Evolutionary conservation across 352 stramenopile genomes (phyloP).

Genomic region (Pythium rishiriense): DNA sequence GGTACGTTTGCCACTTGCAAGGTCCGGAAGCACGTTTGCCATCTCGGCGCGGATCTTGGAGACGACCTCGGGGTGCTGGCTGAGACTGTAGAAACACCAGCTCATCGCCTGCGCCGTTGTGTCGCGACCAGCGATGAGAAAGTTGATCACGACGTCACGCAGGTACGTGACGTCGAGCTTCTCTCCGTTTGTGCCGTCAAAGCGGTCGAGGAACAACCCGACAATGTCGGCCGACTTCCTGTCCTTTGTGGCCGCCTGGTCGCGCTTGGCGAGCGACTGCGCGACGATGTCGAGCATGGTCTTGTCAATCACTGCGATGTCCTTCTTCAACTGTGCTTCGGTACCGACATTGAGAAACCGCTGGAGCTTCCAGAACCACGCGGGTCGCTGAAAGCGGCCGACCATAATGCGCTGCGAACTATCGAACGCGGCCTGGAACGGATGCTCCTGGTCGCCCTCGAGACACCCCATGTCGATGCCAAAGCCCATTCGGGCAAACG

Average conservation of each 20-base stretch:
- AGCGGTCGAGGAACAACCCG: conserved; percentile 48
- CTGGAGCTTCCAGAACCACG: conserved; percentile 51
- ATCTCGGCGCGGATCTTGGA: conserved; percentile 19
- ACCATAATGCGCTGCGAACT: conserved; percentile 6
- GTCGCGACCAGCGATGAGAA: conserved; percentile 73
- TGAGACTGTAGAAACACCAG: conserved; percentile 61
- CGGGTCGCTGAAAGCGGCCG: conserved; percentile 18
- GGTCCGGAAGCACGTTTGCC: background rate
- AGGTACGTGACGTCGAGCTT: conserved; percentile 43
- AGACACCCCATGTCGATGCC: conserved; percentile 23
- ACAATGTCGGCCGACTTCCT: conserved; percentile 34
- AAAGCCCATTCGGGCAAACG: conserved; percentile 32
- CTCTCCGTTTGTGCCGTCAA: conserved; percentile 17
- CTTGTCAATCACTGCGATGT: conserved; percentile 45
- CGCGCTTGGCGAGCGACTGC: conserved; percentile 32
- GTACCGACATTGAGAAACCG: conserved; percentile 33
- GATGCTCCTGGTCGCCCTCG: conserved; percentile 15
- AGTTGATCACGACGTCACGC: conserved; percentile 74
- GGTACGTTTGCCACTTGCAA: background rate
- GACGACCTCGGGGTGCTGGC: background rate
- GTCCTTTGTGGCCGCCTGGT: too few species aligned
- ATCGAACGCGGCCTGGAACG: conserved; percentile 31
- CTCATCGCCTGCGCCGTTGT: conserved; percentile 66
- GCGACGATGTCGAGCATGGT: conserved; percentile 46
- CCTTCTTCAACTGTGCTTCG: conserved; percentile 34